Base-by-base conservation (phyloP, 305 asterid species). In the Solanum hybrid region DNA sequence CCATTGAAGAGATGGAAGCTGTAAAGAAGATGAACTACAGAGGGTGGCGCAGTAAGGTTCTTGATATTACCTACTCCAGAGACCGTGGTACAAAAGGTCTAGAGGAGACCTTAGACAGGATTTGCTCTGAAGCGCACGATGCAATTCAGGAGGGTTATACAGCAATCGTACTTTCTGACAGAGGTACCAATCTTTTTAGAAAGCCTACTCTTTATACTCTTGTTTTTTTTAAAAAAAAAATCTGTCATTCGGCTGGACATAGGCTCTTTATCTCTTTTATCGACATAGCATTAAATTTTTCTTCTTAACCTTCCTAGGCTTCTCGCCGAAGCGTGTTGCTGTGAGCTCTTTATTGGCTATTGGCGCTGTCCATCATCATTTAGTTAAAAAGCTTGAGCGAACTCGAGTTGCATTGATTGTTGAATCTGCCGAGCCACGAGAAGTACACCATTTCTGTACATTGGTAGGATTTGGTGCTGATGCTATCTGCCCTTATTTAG, bases 341-440 rank as follows among this genome's bases (percentile, higher is more conserved):
- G 98, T 95, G 87, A 98, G 99, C 93, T 98, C 99, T 89, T 95
- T 98, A 85, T 92, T 98, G 95, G 99, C 98, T 88, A 94, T 96
- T 90, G 99, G 99, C 86, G 99, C 99, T 89, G 99, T 98, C 86
- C 99, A 98, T 93, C 99, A 98, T 90, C 98, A 98, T 93, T 94
- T 98, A 42, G 99, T 98, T 40, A 94, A 96, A 92, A 97, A 94
- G 88, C 99, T 96, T 34, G 99, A 96, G 93, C 93, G 99, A 78
- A 98, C 99, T 66, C 97, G 96, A 27, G 99, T 94, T 85, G 99
- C 98, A 71, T 92, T 98, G 93, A 91, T 98, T 66, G 89, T 98
- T 88, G 99, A 98, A 89, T 96, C 99, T 78, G 99, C 99, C 6
- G 99, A 98, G 93, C 99, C 99, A 64, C 96, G 99, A 76, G 99